Base-by-base conservation (phyloP, 345 rosid species). In the Gossypium anomalum region DNA sequence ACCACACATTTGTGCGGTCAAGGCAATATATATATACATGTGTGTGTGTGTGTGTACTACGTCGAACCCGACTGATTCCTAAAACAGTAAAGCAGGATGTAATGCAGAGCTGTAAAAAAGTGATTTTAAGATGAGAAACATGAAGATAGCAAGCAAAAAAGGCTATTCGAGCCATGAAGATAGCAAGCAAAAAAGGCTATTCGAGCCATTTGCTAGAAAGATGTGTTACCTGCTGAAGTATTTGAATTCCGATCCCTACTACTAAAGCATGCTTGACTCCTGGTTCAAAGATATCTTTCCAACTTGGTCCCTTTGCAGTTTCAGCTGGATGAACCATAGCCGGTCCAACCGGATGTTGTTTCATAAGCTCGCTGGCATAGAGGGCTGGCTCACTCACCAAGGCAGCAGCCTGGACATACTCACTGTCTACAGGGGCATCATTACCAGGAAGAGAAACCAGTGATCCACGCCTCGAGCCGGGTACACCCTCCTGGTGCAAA, bases 141-240 rank as follows among this genome's bases (percentile, higher is more conserved):
- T 34, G 41, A 34, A 34, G 7, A 5, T 34, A 34, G 1, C 41
- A 6, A 34, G 41, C 41, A 4, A 34, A 34, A 4, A 34, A 34
- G 41, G 7, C 41, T 29, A 29, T n/a, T n/a, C n/a, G n/a, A n/a
- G n/a, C n/a, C 38, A 29, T 29, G 41, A 34, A 34, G 7, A 5
- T 34, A 34, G 1, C 41, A 6, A 34, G 41, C 41, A 4, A 34
- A 34, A 4, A 34, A 34, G 41, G 7, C 41, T 34, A 34, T 34
- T 34, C 41, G 7, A 34, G 41, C 41, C 7, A 34, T 34, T 34
- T 34, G 41, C 41, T 48, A 12, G 16, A 48, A 11, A 15, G 16
- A 48, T 17, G n/a, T 66, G 60, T 80, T 88, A 95, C 98, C 99
- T 93, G 99, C 85, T 96, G 99, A 85, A 96, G 98, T 78, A 96